Evolutionary conservation across 2,329 filamentous ascomycete species (phyloP), one percentile per base, ranked within the genome.

Genomic region (Venturia nashicola): DNA sequence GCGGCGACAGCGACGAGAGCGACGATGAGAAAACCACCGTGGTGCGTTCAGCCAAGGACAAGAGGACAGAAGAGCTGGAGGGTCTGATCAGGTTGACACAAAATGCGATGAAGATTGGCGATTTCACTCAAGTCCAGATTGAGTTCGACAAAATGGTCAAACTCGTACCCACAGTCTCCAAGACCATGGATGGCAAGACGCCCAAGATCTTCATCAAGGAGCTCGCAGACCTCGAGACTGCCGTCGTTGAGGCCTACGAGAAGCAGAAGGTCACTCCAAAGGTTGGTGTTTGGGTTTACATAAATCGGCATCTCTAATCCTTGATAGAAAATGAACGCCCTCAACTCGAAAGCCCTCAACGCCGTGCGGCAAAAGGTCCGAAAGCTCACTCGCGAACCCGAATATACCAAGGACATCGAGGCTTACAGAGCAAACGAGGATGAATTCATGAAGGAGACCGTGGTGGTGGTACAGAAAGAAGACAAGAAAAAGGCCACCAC

Each of bases 41-140:
- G 71, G 89, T 97, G 73, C 97, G 96, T 84, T 97, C 91, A 77
- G 92, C 93, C 72, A 97, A 97, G 79, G 91, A 97, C 81, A 99
- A 99, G 84, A 86, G 94, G 67, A 83, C 91, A 69, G 93, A 97
- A 73, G 95, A 97, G 77, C 83, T 99, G 66, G 93, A 99, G 76
- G 84, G 85, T 66, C 96, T 87, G 54, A 89, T 97, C 72, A 88
- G 89, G 76, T 79, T 89, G 73, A 97, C 99, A 72, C 92, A 97
- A 75, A 99, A 99, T 79, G 92, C 90, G 67, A 83, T 94, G 77
- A 97, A 96, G 83, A 99, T 97, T 73, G 91, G 90, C 73, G 94
- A 99, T 79, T 65, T 61, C 18, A 44, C 34, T 20, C 36, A 43
- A 12, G 59, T 43, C n/a, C 44, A 55, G 40, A 61, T 36, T 32